Evolutionary conservation across 371 early-diverging fungal species (phyloP).

Genomic region (Gilbertella persicaria): DNA sequence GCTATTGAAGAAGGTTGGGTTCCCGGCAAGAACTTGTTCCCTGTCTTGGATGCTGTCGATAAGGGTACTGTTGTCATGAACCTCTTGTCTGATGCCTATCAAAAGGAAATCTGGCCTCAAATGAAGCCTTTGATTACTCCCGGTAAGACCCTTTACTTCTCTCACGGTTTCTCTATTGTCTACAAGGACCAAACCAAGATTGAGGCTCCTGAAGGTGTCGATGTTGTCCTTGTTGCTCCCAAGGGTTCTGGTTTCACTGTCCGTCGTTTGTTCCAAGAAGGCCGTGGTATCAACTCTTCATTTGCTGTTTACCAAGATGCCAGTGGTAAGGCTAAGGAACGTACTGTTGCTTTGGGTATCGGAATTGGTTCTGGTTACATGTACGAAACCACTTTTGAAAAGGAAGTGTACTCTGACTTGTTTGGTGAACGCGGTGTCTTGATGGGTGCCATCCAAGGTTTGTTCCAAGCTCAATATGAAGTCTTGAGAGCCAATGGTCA

Average conservation of each 20-base stretch:
- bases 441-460: constrained; percentile 98
- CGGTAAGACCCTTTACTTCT: constrained; percentile 98
- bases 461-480: constrained; percentile 97
- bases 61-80: constrained; percentile 94
- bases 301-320: constrained; percentile 95
- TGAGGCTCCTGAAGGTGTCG: constrained; percentile 87
- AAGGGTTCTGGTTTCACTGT: constrained; percentile 97
- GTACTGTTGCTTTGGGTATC: constrained; percentile 91
- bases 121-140: constrained; percentile 90
- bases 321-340: constrained; percentile 91
- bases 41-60: constrained; percentile 89
- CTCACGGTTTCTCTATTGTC: constrained; percentile 96
- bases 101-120: constrained; percentile 90
- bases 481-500: constrained; percentile 93
- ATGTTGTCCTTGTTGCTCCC: constrained; percentile 96
- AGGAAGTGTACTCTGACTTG: constrained; percentile 97
- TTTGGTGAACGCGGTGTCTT: constrained; percentile 97
- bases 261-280: constrained; percentile 94
- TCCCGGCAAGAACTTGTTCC: constrained; percentile 93
- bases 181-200: constrained; percentile 93
- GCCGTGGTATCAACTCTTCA: constrained; percentile 97
- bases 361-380: constrained; percentile 96
- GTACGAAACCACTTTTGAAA: constrained; percentile 95
- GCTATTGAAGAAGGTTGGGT: constrained; percentile 96
- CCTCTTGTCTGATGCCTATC: constrained; percentile 96